Conservation (phyloP, 345 rosid species). For the Camelina hispida region DNA sequence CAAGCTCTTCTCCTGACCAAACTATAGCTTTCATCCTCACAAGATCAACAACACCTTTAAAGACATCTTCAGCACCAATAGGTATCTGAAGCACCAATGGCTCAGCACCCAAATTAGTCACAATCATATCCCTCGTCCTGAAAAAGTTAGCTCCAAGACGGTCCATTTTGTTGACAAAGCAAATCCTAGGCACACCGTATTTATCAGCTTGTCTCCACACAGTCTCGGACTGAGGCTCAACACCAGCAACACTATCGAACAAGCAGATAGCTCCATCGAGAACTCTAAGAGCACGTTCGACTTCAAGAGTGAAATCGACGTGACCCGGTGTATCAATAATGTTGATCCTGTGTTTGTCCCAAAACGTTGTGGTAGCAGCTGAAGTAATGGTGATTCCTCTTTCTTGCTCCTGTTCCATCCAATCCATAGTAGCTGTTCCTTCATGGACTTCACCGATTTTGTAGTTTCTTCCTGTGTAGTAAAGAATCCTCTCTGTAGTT, state of each 20-base stretch:
- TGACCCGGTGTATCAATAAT: conserved; percentile 98
- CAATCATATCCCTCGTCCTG: conserved; percentile 92
- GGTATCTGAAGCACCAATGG: conserved; percentile 91
- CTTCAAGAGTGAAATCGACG: conserved; percentile 96
- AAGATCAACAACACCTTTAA: conserved; percentile 83
- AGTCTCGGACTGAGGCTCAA: conserved; percentile 98
- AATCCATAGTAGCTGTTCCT: conserved; percentile 99
- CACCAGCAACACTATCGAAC: conserved; percentile 99
- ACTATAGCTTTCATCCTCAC: conserved; percentile 85
- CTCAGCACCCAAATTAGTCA: conserved; percentile 92
- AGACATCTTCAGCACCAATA: conserved; percentile 82
- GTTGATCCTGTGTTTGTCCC: conserved; percentile 91
- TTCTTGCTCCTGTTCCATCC: conserved; percentile 99
- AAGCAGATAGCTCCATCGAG: conserved; percentile 95
- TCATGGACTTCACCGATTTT: conserved; percentile 98
- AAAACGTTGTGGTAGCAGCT: conserved; percentile 93
- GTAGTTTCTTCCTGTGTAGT: conserved; percentile 93
- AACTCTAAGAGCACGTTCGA: conserved; percentile 94
- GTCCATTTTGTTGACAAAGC: conserved; percentile 97
- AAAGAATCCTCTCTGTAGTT: conserved; percentile 86
- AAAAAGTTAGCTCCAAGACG: conserved; percentile 96
- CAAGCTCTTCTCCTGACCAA: conserved; percentile 98
- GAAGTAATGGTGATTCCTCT: conserved; percentile 98
- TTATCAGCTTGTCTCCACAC: conserved; percentile 99
- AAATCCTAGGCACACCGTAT: conserved; percentile 96